Conservation (phyloP, 2,329 filamentous ascomycete genomes). For the Colletotrichum truncatum region DNA sequence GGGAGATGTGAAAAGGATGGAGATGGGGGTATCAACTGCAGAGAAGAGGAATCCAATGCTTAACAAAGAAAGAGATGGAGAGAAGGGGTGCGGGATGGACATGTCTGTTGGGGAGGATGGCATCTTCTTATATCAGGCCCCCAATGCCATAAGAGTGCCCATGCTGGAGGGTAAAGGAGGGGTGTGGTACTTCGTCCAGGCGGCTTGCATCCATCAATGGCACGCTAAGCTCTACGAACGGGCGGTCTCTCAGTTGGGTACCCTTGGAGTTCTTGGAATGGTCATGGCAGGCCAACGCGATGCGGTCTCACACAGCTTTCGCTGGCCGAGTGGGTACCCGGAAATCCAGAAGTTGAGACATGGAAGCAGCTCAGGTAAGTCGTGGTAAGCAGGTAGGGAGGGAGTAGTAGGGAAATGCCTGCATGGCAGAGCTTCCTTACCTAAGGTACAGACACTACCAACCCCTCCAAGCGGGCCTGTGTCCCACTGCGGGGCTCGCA, state of each 20-base stretch:
- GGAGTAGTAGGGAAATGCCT: neutral
- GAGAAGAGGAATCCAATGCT: neutral
- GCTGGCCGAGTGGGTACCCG: neutral
- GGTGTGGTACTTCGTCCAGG: neutral
- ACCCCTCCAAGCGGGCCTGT: neutral
- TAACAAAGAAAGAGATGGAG: neutral
- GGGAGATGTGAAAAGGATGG: neutral
- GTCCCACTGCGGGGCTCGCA: no score
- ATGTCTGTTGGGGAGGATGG: neutral
- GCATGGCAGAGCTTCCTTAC: no score
- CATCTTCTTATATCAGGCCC: slow-evolving; percentile 16
- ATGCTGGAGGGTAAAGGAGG: neutral
- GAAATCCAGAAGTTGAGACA: no score
- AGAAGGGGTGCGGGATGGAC: neutral
- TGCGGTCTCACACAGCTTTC: neutral
- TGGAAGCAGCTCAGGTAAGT: neutral
- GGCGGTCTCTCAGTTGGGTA: neutral
- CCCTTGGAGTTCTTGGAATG: neutral
- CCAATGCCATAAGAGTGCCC: neutral
- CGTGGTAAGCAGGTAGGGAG: neutral
- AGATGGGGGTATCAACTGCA: neutral
- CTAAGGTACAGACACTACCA: no score
- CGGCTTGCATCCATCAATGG: neutral
- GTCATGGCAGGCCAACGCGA: neutral
- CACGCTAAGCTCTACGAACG: neutral